A percentile compares a stretch with the other conserved stretches of the same genome.
Conservation (phyloP, 306 rosid genomes). For the Geum urbanum region DNA sequence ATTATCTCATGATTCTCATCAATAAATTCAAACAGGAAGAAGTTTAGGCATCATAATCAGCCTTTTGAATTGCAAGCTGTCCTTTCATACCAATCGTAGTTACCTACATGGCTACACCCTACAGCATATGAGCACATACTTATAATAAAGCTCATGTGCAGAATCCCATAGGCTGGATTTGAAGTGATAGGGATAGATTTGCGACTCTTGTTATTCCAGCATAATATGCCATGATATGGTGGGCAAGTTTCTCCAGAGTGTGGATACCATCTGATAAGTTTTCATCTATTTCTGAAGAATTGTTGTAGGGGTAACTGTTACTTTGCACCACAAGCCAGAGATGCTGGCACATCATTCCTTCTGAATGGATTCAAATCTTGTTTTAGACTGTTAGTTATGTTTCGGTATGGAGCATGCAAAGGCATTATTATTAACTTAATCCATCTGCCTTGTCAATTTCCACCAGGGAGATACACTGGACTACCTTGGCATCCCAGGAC, state of each 20-base stretch:
- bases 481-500: constrained; percentile 90
- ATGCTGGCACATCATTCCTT: not conserved
- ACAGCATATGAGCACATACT: not conserved
- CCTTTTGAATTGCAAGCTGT: not conserved
- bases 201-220: not conserved
- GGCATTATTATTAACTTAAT: constrained; percentile 10
- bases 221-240: not conserved
- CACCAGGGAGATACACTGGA: constrained; percentile 88
- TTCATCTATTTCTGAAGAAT: not conserved
- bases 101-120: not conserved
- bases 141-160: not conserved
- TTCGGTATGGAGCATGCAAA: not conserved
- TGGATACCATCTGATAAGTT: not conserved
- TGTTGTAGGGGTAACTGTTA: constrained; percentile 1
- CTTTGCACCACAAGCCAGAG: not conserved
- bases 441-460: constrained; percentile 19
- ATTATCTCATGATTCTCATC: not conserved
- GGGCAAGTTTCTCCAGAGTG: not conserved
- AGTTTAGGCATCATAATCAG: not conserved
- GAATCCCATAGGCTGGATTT: not conserved
- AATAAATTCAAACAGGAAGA: not conserved
- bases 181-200: not conserved
- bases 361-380: not conserved
- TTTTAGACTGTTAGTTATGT: not conserved
- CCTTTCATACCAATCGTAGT: not conserved